Conservation (phyloP, 2,329 filamentous ascomycete species). For the Elsinoe ampelina region DNA sequence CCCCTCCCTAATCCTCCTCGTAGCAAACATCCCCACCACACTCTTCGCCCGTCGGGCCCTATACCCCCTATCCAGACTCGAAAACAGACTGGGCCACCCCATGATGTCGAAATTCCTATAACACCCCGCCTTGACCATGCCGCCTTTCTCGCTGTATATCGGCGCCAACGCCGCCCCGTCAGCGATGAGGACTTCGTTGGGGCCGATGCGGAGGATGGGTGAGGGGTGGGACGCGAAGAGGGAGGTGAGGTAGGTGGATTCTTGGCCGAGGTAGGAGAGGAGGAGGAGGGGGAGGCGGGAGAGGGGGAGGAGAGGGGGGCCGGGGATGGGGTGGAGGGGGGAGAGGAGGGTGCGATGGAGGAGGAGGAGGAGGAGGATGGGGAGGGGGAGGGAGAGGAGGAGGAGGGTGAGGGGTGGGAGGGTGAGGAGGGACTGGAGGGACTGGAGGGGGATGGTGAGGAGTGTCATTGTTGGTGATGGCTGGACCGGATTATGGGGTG, state of each 20-base stretch:
- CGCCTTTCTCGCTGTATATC: slow-evolving; percentile 45
- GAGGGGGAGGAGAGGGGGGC: slow-evolving; percentile 21
- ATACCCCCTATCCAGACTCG: slow-evolving; percentile 33
- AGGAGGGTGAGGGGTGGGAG: background rate
- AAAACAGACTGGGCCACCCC: slow-evolving; percentile 47
- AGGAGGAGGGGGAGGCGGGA: slow-evolving; percentile 17
- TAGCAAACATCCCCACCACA: slow-evolving; percentile 42
- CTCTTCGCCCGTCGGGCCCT: slow-evolving; percentile 41
- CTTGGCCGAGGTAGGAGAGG: background rate
- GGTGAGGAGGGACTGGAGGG: background rate
- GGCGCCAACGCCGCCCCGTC: slow-evolving; percentile 38
- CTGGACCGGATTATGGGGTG: too few relatives aligned
- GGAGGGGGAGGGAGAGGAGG: background rate
- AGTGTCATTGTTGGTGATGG: background rate
- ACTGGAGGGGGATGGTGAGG: too few relatives aligned
- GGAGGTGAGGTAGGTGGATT: slow-evolving; percentile 9
- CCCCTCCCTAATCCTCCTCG: slow-evolving; percentile 35
- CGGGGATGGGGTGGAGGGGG: slow-evolving; percentile 22
- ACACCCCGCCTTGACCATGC: slow-evolving; percentile 43
- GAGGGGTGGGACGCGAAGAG: background rate
- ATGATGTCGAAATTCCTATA: slow-evolving; percentile 52
- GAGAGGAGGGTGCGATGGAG: slow-evolving; percentile 21
- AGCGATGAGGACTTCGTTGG: slow-evolving; percentile 30
- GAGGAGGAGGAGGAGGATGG: slow-evolving; percentile 17
- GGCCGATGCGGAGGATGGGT: slow-evolving; percentile 11